Evolutionary conservation across 1,284 basidiomycete genomes (phyloP).

Genomic region (Ustilago cynodontis): DNA sequence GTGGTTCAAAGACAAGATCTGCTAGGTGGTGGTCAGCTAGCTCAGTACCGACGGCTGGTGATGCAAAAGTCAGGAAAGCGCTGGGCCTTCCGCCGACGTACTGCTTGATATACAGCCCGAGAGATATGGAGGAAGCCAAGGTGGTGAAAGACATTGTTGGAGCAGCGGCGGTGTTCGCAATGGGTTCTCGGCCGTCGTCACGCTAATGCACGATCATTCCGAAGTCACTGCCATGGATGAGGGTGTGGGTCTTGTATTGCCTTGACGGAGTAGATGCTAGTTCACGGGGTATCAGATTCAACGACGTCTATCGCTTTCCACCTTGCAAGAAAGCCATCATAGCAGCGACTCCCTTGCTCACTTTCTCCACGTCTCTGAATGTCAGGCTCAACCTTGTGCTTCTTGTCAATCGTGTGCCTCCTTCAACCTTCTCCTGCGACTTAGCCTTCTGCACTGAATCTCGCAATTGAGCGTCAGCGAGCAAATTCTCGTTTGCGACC

Average conservation of each 20-base stretch:
- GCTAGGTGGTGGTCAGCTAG: conserved; percentile 39
- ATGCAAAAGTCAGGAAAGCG: conserved; percentile 15
- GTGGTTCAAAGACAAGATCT: conserved; percentile 1
- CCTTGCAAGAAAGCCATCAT: conserved; percentile 52
- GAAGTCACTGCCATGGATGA: background rate
- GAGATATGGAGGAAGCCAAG: conserved; percentile 39
- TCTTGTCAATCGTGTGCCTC: conserved; percentile 72
- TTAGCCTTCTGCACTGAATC: conserved; percentile 24
- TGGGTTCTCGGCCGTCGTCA: conserved; percentile 18
- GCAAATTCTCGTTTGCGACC: conserved; percentile 43
- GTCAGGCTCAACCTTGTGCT: conserved; percentile 83
- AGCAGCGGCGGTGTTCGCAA: conserved; percentile 40
- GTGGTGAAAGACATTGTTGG: conserved; percentile 37
- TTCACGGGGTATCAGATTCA: background rate
- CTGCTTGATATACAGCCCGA: conserved; percentile 47
- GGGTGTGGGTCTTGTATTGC: background rate
- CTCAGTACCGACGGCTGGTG: conserved; percentile 15
- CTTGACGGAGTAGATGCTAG: background rate
- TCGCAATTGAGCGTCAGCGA: conserved; percentile 37
- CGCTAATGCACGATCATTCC: background rate
- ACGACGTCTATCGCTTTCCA: conserved; percentile 23
- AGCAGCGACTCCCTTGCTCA: conserved; percentile 58
- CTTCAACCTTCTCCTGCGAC: background rate
- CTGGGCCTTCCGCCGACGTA: conserved; percentile 56
- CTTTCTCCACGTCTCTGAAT: conserved; percentile 79